Conservation (phyloP, 495 filamentous ascomycete species). For the Annulohypoxylon stygium region DNA sequence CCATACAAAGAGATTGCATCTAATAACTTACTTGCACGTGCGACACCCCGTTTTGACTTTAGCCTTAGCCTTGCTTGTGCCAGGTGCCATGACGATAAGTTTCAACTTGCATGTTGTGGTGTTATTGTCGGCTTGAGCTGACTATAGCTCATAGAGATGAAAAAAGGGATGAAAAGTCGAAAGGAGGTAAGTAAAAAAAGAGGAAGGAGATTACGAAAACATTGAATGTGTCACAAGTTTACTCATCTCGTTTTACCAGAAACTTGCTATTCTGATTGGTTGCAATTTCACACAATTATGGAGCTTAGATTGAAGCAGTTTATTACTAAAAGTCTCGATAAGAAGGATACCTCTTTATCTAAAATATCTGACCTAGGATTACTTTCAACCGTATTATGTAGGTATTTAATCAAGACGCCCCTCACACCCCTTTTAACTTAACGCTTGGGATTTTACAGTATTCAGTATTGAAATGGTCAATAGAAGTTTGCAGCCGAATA, state of each 20-base stretch:
- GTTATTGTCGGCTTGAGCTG: neutral
- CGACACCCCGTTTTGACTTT: constrained; percentile 65
- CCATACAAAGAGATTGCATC: neutral
- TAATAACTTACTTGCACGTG: constrained; percentile 64
- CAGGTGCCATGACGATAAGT: constrained; percentile 9
- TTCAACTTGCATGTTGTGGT: neutral
- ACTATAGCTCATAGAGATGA: neutral
- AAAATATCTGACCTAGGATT: too few relatives aligned
- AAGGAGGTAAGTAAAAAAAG: neutral
- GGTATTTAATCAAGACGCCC: too few relatives aligned
- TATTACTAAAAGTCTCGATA: neutral
- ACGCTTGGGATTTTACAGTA: too few relatives aligned
- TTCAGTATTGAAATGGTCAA: too few relatives aligned
- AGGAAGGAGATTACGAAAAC: neutral
- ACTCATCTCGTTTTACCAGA: neutral
- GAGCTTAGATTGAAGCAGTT: neutral
- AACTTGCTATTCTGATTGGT: neutral
- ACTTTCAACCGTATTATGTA: neutral
- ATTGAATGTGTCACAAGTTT: neutral
- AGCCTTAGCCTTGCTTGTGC: constrained; percentile 13
- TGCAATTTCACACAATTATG: neutral
- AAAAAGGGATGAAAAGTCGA: neutral
- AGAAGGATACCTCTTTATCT: too few relatives aligned
- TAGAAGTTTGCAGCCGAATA: neutral
- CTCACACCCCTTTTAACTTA: neutral